A percentile compares a stretch with the other conserved stretches of the same genome.
phyloP scores from a whole-genome alignment of 1,284 basidiomycete species.

The Moniliella sp. region DNA sequence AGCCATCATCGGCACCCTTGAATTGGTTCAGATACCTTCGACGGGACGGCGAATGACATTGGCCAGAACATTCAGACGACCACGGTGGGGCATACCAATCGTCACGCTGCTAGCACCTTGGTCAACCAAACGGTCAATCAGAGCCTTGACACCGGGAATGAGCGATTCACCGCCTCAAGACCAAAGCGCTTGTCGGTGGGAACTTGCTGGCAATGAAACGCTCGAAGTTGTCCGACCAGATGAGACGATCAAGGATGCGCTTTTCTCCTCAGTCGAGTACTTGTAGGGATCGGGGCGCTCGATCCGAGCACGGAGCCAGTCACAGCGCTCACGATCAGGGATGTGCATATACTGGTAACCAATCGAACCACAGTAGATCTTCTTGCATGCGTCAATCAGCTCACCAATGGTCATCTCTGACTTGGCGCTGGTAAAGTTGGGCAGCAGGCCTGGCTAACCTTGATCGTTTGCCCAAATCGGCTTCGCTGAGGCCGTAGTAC shows the following conservation, averaged over 20 bases:
- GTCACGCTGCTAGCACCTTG: slow-evolving; percentile 84
- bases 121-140: slow-evolving; percentile 93
- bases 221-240: slow-evolving; percentile 98
- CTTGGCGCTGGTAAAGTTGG: slow-evolving; percentile 60
- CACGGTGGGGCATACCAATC: slow-evolving; percentile 97
- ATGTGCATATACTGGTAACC: slow-evolving; percentile 97
- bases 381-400: slow-evolving; percentile 72
- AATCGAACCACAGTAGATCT: slow-evolving; percentile 83
- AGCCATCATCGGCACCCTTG: slow-evolving; percentile 38
- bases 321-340: slow-evolving; percentile 90
- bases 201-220: slow-evolving; percentile 96
- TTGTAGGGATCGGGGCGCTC: slow-evolving; percentile 96
- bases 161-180: slow-evolving; percentile 92
- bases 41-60: slow-evolving; percentile 97
- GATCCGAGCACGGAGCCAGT: slow-evolving; percentile 92
- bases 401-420: slow-evolving; percentile 76
- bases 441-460: slow-evolving; percentile 77
- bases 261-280: slow-evolving; percentile 94
- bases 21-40: slow-evolving; percentile 98
- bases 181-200: slow-evolving; percentile 98
- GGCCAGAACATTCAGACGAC: slow-evolving; percentile 76
- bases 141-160: slow-evolving; percentile 95
- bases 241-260: slow-evolving; percentile 92
- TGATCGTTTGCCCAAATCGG: slow-evolving; percentile 83
- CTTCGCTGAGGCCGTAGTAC: slow-evolving; percentile 72